These are phyloP conservation scores for Naganishia friedmannii DNA, from an alignment of 768 basidiomycete species.

Conservation along the genomic window DNA sequence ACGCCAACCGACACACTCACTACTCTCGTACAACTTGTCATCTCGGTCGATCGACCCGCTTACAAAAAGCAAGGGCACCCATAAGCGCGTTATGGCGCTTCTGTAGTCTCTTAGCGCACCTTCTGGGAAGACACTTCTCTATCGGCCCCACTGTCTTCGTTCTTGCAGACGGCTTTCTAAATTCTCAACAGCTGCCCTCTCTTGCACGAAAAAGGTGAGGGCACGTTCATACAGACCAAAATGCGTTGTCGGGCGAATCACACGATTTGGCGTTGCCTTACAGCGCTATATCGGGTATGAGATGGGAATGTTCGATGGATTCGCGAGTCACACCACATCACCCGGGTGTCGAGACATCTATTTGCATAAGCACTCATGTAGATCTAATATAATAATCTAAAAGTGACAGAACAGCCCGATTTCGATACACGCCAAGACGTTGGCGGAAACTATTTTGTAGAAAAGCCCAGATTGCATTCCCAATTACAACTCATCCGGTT, in stretches of 20 bases:
- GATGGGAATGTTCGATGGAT: no score
- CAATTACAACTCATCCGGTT: conserved; percentile 48
- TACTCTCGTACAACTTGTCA: conserved; percentile 3
- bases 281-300: no score
- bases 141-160: no score
- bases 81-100: conserved; percentile 22
- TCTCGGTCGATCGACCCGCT: conserved; percentile 12
- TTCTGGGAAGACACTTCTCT: background rate
- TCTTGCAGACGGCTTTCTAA: no score
- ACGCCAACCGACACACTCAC: background rate
- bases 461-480: background rate
- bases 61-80: conserved; percentile 6
- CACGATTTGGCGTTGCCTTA: no score
- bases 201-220: no score
- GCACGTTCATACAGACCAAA: no score
- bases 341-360: no score
- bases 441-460: background rate
- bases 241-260: no score
- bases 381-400: conserved; percentile 13
- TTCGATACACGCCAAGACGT: background rate
- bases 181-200: no score
- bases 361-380: background rate
- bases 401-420: conserved; percentile 1
- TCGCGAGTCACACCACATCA: no score
- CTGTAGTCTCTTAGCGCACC: conserved; percentile 3